Base-by-base conservation (phyloP, 192 early-diverging fungal genomes). In the Coemansia asiatica region DNA sequence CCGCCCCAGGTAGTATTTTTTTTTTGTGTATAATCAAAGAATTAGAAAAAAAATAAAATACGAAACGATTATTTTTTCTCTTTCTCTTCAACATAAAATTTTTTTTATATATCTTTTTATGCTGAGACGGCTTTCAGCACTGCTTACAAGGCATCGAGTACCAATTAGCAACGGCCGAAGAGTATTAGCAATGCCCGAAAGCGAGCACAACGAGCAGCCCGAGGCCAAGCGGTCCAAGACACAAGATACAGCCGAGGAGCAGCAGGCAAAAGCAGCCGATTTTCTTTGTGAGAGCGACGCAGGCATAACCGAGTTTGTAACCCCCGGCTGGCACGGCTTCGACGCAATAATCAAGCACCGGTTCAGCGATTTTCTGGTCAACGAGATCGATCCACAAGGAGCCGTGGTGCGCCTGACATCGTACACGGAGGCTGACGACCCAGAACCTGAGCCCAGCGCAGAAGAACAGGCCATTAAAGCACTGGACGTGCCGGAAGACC, bases 331-430 rank as follows among this genome's bases (percentile, higher is more conserved):
- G 72, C 12, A 21, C 4, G 75, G 81, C 12, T 85, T 78, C 36
- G 55, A 71, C 10, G 79, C 70, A 15, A 76, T 85, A 0, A 75
- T 85, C 70, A 84, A 83, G 66, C 71, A 70, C 68, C 91, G 95
- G 66, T 90, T 84, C 53, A 77, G 86, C 0, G 96, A 98, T 72
- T 98, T 98, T 77, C 78, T 94, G 33, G 96, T 98, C 25, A 89
- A 94, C 77, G 96, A 98, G 85, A 90, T 98, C 18, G 90, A 90
- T 66, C 58, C 68, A 31, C 61, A 75, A 21, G 92, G 92, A 19
- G 67, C 85, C 23, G 84, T 91, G 2, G 88, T 95, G 9, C 90
- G 87, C 46, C 72, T 98, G 49, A 72, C 76, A 18, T 79, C 76
- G 51, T 70, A 68, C 15, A 67, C 64, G 8, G 75, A 74, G 13